These are phyloP conservation scores for Phytophthora sp. DNA, from an alignment of 352 stramenopile genomes.

Conservation along the genomic window DNA sequence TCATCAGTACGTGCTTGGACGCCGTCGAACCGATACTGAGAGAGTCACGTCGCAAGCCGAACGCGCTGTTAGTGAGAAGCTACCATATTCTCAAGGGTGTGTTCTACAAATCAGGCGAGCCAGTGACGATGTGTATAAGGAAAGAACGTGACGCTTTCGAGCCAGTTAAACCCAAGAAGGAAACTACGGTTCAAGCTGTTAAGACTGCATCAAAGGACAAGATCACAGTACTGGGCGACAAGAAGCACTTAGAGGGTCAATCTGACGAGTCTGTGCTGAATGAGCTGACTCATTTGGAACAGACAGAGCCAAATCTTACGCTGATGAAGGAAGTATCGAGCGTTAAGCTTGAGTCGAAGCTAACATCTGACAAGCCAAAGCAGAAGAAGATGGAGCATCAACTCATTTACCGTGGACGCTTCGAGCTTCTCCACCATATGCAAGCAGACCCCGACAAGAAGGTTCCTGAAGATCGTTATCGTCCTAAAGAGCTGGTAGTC, in stretches of 20 bases:
- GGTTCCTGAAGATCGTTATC: conserved; percentile 39
- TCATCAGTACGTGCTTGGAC: conserved; percentile 89
- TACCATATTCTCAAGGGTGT: conserved; percentile 90
- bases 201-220: conserved; percentile 5
- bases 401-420: conserved; percentile 70
- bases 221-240: conserved; percentile 11
- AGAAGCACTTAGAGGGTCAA: conserved; percentile 5
- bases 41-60: conserved; percentile 35
- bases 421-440: conserved; percentile 81
- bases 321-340: conserved; percentile 36
- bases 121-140: conserved; percentile 74
- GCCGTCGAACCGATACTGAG: conserved; percentile 72
- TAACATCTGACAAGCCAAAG: background rate
- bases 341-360: conserved; percentile 13
- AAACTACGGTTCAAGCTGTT: background rate
- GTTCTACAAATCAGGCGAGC: conserved; percentile 83
- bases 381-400: conserved; percentile 60
- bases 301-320: conserved; percentile 5
- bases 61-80: conserved; percentile 40
- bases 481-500: conserved; percentile 71
- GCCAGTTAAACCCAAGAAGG: conserved; percentile 8
- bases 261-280: conserved; percentile 15
- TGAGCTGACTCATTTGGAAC: conserved; percentile 30
- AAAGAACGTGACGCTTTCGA: conserved; percentile 30
- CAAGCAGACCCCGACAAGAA: conserved; percentile 51